Base-by-base conservation (phyloP, 2,329 filamentous ascomycete species). In the Ophiostoma novo-ulmi region DNA sequence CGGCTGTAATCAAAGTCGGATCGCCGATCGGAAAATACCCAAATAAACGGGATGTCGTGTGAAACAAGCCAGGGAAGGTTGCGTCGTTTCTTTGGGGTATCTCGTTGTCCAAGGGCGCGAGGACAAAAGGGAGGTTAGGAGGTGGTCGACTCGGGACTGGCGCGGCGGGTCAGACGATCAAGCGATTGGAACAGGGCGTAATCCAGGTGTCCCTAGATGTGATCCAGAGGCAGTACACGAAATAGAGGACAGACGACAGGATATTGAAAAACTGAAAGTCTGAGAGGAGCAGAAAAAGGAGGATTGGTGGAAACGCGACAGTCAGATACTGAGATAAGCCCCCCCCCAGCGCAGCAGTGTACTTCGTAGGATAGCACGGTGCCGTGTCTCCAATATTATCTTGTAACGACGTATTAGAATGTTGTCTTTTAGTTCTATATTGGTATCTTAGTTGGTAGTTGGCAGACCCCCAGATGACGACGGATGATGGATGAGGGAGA, bases 251-350 rank as follows among this genome's bases (percentile, higher is more conserved):
- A 67, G 35, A 41, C 26, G n/a, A 31, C 55, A 61, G 55, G 22
- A 61, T 22, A 31, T 6, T 10, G n/a, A 31, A 8, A 8, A 22
- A 70, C 65, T 65, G 55, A n/a, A 65, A 70, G 68, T 44, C 52
- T 63, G 67, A 63, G 31, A 64, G 63, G 20, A 26, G 61, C 44
- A 69, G 26, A 39, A 64, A 68, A 69, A 35, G 38, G 22, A 65
- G 44, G 38, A 52, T 48, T 35, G 36, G 41, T 35, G 58, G 55
- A 48, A 69, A 71, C 63, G 67, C 64, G 71, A 58, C 44, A 38
- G 61, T 35, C 39, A 58, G 65, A 48, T 48, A n/a, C 31, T 35
- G 39, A 58, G 65, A 70, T 52, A 67, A 71, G 70, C 58, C 61
- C 61, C 58, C 61, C 61, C 61, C 31, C 61, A 58, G 52, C 52